Evolutionary conservation across 2,329 filamentous ascomycete genomes (phyloP).

Genomic region (Stagonosporopsis cucurbitacearum): DNA sequence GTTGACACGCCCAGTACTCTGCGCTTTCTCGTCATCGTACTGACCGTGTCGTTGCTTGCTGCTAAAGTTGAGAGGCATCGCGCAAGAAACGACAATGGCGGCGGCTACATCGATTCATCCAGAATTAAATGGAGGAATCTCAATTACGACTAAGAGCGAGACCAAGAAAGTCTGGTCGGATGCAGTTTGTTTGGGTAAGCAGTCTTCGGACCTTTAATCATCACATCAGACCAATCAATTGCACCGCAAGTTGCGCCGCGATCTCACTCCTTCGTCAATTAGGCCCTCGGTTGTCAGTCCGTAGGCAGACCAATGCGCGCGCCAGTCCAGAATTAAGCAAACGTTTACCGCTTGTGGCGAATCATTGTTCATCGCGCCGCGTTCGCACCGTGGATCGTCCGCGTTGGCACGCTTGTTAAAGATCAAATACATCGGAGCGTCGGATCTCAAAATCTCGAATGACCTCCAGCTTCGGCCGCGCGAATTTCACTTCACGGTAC

Average conservation of each 20-base stretch:
- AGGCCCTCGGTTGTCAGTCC: constrained; percentile 1
- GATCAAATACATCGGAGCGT: constrained; percentile 1
- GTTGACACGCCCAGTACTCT: constrained; percentile 20
- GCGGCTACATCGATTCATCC: not conserved
- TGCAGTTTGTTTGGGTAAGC: constrained; percentile 11
- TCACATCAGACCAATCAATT: constrained; percentile 5
- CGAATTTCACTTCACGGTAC: not conserved
- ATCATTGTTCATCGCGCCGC: not conserved
- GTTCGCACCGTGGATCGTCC: constrained; percentile 2
- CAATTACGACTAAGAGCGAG: not conserved
- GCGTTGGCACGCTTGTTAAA: constrained; percentile 4
- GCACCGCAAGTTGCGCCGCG: not conserved
- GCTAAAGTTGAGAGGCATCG: constrained; percentile 19
- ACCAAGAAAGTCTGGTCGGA: not conserved
- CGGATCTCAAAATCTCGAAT: not conserved
- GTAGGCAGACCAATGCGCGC: not conserved
- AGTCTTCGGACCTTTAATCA: constrained; percentile 11
- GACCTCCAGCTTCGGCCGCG: constrained; percentile 4
- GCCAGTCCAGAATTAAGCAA: not conserved
- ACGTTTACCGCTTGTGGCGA: not conserved
- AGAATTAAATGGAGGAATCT: not conserved
- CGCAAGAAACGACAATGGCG: not conserved
- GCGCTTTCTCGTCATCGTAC: constrained; percentile 20
- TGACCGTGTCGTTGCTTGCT: constrained; percentile 10
- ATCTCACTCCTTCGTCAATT: constrained; percentile 1